These are phyloP conservation scores for Microbotryum lychnidis-dioicae DNA, from an alignment of 1,284 basidiomycete genomes.

Conservation along the genomic window DNA sequence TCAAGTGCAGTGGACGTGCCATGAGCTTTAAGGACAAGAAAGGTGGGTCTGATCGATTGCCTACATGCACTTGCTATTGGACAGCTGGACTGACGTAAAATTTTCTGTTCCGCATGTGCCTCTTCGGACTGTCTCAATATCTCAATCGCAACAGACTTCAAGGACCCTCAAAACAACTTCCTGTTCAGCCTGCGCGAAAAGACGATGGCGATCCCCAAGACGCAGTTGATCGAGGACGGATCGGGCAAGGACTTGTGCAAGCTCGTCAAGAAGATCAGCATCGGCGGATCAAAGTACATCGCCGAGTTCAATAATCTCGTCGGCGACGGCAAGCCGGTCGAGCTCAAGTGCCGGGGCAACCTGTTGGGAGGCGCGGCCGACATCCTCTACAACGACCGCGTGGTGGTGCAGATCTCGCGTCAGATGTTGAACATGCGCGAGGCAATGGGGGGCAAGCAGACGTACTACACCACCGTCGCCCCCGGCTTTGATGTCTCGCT, in stretches of 20 bases:
- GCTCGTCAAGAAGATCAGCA: conserved; percentile 35
- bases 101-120: too few relatives aligned
- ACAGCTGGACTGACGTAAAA: too few relatives aligned
- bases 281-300: conserved; percentile 37
- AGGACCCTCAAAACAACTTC: conserved; percentile 34
- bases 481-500: conserved; percentile 44
- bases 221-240: conserved; percentile 35
- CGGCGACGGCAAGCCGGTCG: conserved; percentile 28
- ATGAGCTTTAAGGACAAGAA: conserved; percentile 39
- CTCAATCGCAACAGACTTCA: conserved; percentile 34
- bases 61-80: not conserved
- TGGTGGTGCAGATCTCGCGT: conserved; percentile 38
- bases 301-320: conserved; percentile 36
- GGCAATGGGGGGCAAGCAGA: conserved; percentile 38
- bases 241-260: conserved; percentile 36
- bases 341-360: conserved; percentile 32
- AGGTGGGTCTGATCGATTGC: conserved; percentile 26
- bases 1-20: conserved; percentile 36
- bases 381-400: conserved; percentile 20
- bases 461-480: conserved; percentile 37
- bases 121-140: too few relatives aligned
- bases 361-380: conserved; percentile 9
- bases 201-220: conserved; percentile 35
- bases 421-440: conserved; percentile 36
- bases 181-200: conserved; percentile 39